phyloP scores from a whole-genome alignment of 2,329 filamentous ascomycete species.

The Fusarium sp. region DNA sequence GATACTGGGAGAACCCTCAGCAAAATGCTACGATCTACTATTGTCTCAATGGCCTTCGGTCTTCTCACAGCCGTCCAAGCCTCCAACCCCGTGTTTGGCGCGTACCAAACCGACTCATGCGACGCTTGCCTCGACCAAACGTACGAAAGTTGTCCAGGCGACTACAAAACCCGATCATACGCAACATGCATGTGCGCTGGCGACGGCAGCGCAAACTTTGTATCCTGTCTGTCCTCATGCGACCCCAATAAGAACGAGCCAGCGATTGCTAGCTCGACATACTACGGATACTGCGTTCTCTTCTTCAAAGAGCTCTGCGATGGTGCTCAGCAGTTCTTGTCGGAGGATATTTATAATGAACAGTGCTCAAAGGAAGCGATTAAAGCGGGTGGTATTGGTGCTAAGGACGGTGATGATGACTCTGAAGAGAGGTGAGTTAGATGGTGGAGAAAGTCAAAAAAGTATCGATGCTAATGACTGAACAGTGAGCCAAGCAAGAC shows the following conservation, averaged over 20 bases:
- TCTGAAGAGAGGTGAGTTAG: neutral
- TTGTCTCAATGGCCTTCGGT: neutral
- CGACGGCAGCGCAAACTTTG: neutral
- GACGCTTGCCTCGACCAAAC: neutral
- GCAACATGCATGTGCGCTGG: constrained; percentile 2
- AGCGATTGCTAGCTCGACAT: neutral
- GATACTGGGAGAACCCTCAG: accelerated
- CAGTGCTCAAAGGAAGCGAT: neutral
- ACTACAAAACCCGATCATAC: neutral
- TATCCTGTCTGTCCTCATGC: neutral
- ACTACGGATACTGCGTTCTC: neutral
- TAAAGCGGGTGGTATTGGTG: neutral
- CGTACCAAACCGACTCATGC: neutral
- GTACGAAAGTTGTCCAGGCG: neutral
- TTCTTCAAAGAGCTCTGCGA: neutral
- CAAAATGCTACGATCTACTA: neutral
- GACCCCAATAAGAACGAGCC: neutral
- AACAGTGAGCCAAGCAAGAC: neutral
- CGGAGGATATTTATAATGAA: neutral
- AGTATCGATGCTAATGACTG: neutral
- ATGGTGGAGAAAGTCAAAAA: neutral
- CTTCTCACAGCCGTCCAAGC: neutral
- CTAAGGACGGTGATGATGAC: neutral
- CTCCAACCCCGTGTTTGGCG: neutral
- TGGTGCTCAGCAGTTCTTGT: neutral